Evolutionary conservation across 2,329 filamentous ascomycete species (phyloP).

Genomic region (Teratosphaeria viscida): DNA sequence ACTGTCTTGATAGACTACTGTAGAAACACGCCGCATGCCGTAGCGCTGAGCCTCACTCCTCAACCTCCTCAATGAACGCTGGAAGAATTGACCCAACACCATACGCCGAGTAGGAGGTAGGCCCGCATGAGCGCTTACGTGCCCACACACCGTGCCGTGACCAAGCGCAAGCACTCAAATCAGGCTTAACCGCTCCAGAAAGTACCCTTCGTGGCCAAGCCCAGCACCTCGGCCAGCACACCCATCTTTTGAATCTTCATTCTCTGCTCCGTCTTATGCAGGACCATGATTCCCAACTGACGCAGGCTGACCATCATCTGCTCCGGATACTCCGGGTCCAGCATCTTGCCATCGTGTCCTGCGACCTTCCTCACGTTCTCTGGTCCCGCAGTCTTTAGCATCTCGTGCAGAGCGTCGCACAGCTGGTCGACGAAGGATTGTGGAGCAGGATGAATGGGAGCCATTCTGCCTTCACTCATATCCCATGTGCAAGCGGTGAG

Average conservation of each 20-base stretch:
- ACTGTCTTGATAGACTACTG: no score
- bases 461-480: background rate
- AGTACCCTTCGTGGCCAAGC: conserved; percentile 5
- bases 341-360: background rate
- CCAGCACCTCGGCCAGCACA: conserved; percentile 6
- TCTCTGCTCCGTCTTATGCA: background rate
- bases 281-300: conserved; percentile 6
- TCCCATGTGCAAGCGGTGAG: conserved; percentile 3
- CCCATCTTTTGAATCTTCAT: conserved; percentile 1
- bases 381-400: background rate
- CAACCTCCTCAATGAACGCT: no score
- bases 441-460: conserved; percentile 6
- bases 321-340: background rate
- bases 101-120: no score
- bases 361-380: background rate
- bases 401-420: background rate
- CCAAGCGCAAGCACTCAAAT: background rate
- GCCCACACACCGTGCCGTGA: background rate
- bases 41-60: no score
- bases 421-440: conserved; percentile 3
- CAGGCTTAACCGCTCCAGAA: conserved; percentile 5
- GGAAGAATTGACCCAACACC: no score
- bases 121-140: no score
- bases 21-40: no score
- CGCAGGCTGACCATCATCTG: background rate